Conservation (phyloP, 164 flowering plant species). For the Stephania cephalantha region DNA sequence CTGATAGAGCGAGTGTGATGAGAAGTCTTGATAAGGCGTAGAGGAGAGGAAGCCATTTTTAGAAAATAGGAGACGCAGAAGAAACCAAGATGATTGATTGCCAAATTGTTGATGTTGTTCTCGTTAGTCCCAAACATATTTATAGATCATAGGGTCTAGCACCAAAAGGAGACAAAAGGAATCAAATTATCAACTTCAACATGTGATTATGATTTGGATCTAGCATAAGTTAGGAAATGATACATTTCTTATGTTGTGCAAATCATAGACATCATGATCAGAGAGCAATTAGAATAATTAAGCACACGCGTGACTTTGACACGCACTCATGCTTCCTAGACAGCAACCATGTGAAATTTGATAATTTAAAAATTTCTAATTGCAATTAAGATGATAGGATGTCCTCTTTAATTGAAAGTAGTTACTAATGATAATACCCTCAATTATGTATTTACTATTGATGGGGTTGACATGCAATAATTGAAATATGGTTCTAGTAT, state of each 20-base stretch:
- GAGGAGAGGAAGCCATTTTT: constrained; percentile 1
- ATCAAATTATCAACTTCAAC: background rate
- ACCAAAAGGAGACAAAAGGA: background rate
- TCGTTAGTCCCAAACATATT: background rate
- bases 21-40: background rate
- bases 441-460: too few species aligned
- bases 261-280: background rate
- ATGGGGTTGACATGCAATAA: too few species aligned
- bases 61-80: background rate
- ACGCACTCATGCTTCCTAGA: background rate
- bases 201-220: background rate
- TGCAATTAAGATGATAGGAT: too few species aligned
- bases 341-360: background rate
- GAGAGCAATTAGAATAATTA: background rate
- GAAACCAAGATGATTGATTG: background rate
- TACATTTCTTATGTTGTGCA: too few species aligned
- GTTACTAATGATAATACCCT: too few species aligned
- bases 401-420: too few species aligned
- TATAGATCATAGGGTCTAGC: too few species aligned
- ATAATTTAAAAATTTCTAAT: too few species aligned
- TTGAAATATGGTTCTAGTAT: too few species aligned
- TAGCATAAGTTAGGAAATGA: background rate
- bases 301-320: background rate
- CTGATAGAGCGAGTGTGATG: constrained; percentile 17
- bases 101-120: background rate